Conservation (phyloP, 2,329 filamentous ascomycete species). For the Phyllosticta citriasiana region DNA sequence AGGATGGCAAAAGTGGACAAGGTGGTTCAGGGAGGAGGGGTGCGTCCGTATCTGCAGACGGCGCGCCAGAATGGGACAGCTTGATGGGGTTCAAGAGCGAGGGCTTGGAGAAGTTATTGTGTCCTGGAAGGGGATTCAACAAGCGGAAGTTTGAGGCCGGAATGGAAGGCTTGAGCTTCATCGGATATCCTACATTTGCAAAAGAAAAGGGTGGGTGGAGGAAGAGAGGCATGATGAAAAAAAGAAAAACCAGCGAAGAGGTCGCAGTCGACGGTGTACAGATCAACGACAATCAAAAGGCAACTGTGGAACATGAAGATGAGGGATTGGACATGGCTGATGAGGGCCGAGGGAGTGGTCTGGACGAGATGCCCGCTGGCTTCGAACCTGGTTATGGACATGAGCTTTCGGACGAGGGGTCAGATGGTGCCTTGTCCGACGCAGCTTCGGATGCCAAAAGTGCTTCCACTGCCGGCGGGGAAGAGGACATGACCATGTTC, state of each 20-base stretch:
- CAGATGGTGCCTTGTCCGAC: conserved; percentile 19
- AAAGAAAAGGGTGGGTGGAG: conserved; percentile 31
- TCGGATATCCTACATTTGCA: conserved; percentile 34
- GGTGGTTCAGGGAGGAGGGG: conserved; percentile 12
- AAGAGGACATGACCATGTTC: conserved; percentile 89
- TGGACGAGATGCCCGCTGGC: conserved; percentile 15
- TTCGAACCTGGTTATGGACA: conserved; percentile 33
- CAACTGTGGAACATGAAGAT: conserved; percentile 12
- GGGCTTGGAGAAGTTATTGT: conserved; percentile 30
- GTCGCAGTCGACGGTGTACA: neutral
- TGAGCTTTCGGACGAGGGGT: conserved; percentile 19
- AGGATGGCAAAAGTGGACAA: conserved; percentile 2
- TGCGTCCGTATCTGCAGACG: conserved; percentile 14
- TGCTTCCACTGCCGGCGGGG: conserved; percentile 31
- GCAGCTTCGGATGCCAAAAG: conserved; percentile 28
- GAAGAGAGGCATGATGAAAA: conserved; percentile 20
- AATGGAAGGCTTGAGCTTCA: conserved; percentile 29
- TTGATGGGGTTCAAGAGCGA: conserved; percentile 31
- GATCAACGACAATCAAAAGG: neutral
- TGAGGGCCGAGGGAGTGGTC: neutral
- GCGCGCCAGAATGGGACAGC: conserved; percentile 27
- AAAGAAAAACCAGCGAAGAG: conserved; percentile 11
- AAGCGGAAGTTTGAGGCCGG: conserved; percentile 32
- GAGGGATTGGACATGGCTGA: conserved; percentile 13
- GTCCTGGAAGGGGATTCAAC: conserved; percentile 27